phyloP scores from a whole-genome alignment of 805 yeast species.

The Metschnikowia amazonensis region DNA sequence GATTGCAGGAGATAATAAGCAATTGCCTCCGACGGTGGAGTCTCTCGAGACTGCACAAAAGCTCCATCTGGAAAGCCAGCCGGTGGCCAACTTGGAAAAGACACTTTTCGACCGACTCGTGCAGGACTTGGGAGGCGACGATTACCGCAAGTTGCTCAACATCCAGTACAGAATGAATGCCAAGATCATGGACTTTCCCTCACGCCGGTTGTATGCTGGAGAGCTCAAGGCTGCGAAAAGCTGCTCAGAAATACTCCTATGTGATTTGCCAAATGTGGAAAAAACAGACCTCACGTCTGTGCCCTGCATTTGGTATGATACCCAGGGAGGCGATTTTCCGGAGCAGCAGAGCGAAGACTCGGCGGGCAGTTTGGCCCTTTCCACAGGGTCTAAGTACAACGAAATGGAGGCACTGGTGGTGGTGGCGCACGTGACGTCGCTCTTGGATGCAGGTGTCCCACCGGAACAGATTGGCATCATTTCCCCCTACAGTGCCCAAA shows the following conservation, averaged over 20 bases:
- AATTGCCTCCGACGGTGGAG: slow-evolving; percentile 87
- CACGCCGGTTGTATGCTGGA: slow-evolving; percentile 59
- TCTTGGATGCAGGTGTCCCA: slow-evolving; percentile 51
- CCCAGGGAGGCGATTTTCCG: slow-evolving; percentile 82
- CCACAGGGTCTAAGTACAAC: slow-evolving; percentile 61
- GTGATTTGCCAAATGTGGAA: slow-evolving; percentile 46
- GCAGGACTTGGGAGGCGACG: slow-evolving; percentile 35
- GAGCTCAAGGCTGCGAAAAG: slow-evolving; percentile 58
- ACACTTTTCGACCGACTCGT: slow-evolving; percentile 83
- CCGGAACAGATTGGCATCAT: slow-evolving; percentile 72
- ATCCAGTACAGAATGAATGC: slow-evolving; percentile 87
- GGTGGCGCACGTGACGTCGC: slow-evolving; percentile 47
- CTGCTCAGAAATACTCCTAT: slow-evolving; percentile 49
- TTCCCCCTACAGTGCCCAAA: slow-evolving; percentile 90
- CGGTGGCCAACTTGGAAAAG: slow-evolving; percentile 47
- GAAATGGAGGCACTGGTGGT: slow-evolving; percentile 72
- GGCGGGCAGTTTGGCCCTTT: slow-evolving; percentile 10
- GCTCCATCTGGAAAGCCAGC: slow-evolving; percentile 18
- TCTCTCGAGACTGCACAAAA: slow-evolving; percentile 29
- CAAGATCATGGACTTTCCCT: slow-evolving; percentile 71
- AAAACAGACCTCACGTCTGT: slow-evolving; percentile 52
- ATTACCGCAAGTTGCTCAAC: slow-evolving; percentile 56
- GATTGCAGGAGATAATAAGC: slow-evolving; percentile 91
- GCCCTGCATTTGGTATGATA: slow-evolving; percentile 79
- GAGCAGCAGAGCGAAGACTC: slow-evolving; percentile 48